Base-by-base conservation (phyloP, 2,329 filamentous ascomycete species). In the Sporothrix inflata region DNA sequence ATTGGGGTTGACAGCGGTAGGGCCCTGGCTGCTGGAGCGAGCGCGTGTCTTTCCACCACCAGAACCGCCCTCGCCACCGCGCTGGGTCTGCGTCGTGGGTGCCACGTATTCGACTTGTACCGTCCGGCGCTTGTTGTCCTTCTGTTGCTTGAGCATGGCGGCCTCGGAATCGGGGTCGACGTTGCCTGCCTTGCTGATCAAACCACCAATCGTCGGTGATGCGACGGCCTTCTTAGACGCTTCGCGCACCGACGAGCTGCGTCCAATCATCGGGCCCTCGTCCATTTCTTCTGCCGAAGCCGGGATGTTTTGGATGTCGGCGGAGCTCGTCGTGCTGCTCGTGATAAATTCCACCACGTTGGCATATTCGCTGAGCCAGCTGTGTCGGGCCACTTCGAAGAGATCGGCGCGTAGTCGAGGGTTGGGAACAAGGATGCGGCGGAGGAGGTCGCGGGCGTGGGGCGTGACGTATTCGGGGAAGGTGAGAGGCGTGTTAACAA, bases 391-490 rank as follows among this genome's bases (percentile, higher is more conserved):
- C 57, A 99, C 96, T 80, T 99, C 96, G 78, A 99, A 99, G 61
- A 99, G 84, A 80, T 99, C 96, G 67, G 96, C 96, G 79, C 96
- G 90, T 83, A 97, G 97, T 75, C 96, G 89, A 69, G 96, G 96
- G 80, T 98, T 96, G 6, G 96, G 95, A 0, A 99, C 96, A 57
- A 99, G 87, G 73, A 99, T 99, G 70, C 96, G 90, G 74, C 96
- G 91, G 63, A 99, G 85, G 0, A 99, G 87, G 81, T 99, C 96
- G 78, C 96, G 89, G 27, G 96, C 95, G 81, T 99, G 96, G 8
- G 96, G 96, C 8, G 96, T 97, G 76, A 99, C 96, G 80, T 98
- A 98, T 90, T 99, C 96, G 74, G 96, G 96, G 81, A 99, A 99
- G 4, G 95, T 98, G 55, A 99, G 88, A 47, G 95, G 94, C 0